Percentiles rank a stretch among this genome's conserved stretches.
These are phyloP conservation scores for Fragaria nilgerrensis DNA, from an alignment of 306 rosid genomes.

Conservation along the genomic window DNA sequence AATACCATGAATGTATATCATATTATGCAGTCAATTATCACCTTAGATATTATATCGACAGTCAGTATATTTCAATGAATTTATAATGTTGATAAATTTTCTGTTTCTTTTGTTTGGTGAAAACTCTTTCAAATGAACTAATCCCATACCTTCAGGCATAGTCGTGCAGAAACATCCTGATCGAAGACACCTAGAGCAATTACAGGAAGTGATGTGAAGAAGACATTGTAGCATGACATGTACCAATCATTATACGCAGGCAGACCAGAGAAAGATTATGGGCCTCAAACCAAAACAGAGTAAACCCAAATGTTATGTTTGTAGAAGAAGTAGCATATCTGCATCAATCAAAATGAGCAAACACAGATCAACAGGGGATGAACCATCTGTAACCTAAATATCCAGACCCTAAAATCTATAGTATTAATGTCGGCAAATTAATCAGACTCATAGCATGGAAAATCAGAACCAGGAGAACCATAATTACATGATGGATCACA, in stretches of 20 bases:
- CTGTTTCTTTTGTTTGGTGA: neutral
- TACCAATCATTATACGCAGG: slow-evolving; percentile 90
- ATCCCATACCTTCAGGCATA: slow-evolving; percentile 66
- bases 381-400: neutral
- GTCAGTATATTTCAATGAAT: neutral
- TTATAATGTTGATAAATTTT: neutral
- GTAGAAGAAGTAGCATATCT: slow-evolving; percentile 96
- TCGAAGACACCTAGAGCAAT: slow-evolving; percentile 87
- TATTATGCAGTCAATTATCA: slow-evolving; percentile 3
- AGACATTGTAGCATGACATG: slow-evolving; percentile 87
- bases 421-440: slow-evolving; percentile 2
- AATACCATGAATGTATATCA: neutral
- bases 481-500: neutral
- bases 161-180: slow-evolving; percentile 85
- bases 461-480: slow-evolving; percentile 11
- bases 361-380: slow-evolving; percentile 9
- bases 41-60: neutral
- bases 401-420: slow-evolving; percentile 7
- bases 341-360: slow-evolving; percentile 38
- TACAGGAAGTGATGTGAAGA: slow-evolving; percentile 92
- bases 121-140: slow-evolving; percentile 13
- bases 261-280: slow-evolving; percentile 80
- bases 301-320: slow-evolving; percentile 85
- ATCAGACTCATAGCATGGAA: slow-evolving; percentile 6
- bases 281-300: slow-evolving; percentile 89